Percentiles rank a stretch among this genome's conserved stretches.
Evolutionary conservation across 2,329 filamentous ascomycete genomes (phyloP).

Genomic region (Pseudogymnoascus sp.): DNA sequence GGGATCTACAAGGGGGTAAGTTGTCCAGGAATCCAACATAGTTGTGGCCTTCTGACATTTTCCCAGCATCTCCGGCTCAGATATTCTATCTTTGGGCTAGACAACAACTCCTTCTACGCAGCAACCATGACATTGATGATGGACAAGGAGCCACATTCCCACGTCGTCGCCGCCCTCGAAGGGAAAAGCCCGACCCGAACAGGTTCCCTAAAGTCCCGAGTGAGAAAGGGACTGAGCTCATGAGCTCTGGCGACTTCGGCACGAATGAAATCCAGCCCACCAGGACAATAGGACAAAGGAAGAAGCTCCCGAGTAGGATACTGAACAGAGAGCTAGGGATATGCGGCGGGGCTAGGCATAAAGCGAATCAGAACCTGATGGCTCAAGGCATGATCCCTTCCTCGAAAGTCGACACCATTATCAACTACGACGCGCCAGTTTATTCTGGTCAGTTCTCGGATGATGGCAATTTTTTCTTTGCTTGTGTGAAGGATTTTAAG

Average conservation of each 20-base stretch:
- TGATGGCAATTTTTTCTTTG: conserved; percentile 96
- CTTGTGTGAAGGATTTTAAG: conserved; percentile 83
- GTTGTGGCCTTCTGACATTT: not conserved
- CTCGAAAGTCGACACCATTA: conserved; percentile 71
- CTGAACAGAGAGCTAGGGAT: conserved; percentile 75
- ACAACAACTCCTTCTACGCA: conserved; percentile 14
- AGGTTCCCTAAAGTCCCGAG: conserved; percentile 80
- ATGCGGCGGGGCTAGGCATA: conserved; percentile 50
- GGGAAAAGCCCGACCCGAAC: conserved; percentile 39
- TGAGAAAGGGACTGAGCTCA: conserved; percentile 65
- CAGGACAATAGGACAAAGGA: conserved; percentile 43
- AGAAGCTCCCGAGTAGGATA: conserved; percentile 58
- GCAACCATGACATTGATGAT: conserved; percentile 16
- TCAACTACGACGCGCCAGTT: conserved; percentile 77
- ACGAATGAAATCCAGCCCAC: conserved; percentile 48
- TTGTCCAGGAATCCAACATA: not conserved
- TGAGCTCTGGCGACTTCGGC: conserved; percentile 77
- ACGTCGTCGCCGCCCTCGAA: conserved; percentile 38
- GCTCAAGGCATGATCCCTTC: conserved; percentile 68
- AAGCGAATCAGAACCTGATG: conserved; percentile 56
- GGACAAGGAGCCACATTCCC: conserved; percentile 25
- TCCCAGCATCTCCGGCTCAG: conserved; percentile 16
- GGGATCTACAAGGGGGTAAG: not conserved
- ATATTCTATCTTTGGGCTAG: conserved; percentile 11
- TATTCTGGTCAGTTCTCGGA: conserved; percentile 96